Conservation (phyloP, 73 alveolate species). For the Uronychia setigera region DNA sequence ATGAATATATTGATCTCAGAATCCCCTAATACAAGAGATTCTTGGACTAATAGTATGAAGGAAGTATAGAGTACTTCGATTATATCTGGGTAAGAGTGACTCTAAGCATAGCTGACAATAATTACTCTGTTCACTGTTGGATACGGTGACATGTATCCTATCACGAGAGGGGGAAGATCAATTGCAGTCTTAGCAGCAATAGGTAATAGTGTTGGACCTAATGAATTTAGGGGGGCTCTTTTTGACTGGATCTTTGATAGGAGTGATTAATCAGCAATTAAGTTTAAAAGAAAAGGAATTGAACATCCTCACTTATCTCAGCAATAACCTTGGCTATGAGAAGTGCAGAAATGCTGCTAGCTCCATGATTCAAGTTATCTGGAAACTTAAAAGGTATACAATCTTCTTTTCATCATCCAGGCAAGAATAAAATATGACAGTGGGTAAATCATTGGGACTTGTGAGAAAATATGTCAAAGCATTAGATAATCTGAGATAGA, state of each 20-base stretch:
- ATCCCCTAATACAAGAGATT: not conserved
- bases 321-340: not conserved
- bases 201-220: not conserved
- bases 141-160: not conserved
- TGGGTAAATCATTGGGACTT: no score
- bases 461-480: no score
- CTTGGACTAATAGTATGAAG: not conserved
- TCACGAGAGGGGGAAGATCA: not conserved
- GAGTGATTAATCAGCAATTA: not conserved
- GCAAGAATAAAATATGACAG: no score
- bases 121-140: not conserved
- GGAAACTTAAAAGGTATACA: not conserved
- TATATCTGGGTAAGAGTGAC: not conserved
- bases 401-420: no score
- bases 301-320: no score
- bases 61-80: not conserved
- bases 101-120: not conserved
- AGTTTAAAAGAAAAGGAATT: not conserved
- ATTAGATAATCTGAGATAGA: no score
- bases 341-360: not conserved
- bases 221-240: not conserved
- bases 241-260: not conserved
- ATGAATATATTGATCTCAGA: not conserved
- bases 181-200: not conserved
- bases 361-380: not conserved